Evolutionary conservation across 768 basidiomycete genomes (phyloP).

Genomic region (Termitomyces sp.): DNA sequence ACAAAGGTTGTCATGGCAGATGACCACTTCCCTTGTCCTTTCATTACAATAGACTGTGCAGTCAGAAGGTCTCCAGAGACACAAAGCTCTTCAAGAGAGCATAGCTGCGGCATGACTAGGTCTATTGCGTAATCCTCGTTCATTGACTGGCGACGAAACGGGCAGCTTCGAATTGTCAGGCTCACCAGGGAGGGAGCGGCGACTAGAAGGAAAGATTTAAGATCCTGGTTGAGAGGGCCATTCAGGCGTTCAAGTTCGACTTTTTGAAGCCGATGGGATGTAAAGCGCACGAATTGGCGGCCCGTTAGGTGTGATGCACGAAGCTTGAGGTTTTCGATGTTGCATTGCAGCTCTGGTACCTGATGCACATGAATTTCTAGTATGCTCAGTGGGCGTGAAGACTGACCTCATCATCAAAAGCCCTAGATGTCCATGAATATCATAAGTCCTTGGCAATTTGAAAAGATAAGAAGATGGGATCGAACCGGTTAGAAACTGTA

Average conservation of each 20-base stretch:
- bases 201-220: background rate
- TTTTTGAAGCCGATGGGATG: background rate
- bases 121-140: constrained; percentile 4
- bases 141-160: background rate
- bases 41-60: background rate
- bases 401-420: constrained; percentile 5
- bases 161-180: background rate
- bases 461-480: background rate
- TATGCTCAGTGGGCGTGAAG: background rate
- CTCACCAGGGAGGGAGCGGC: background rate
- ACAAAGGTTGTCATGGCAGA: background rate
- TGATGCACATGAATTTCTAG: background rate
- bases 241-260: constrained; percentile 1
- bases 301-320: constrained; percentile 3
- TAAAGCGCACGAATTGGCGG: constrained; percentile 3
- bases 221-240: constrained; percentile 3
- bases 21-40: background rate
- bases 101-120: background rate
- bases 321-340: background rate
- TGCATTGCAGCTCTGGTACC: constrained; percentile 3
- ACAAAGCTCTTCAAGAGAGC: constrained; percentile 2
- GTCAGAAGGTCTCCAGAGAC: constrained; percentile 2
- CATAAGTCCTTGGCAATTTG: background rate
- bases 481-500: constrained; percentile 2
- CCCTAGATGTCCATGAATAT: background rate